A percentile compares a stretch with the other conserved stretches of the same genome.
Evolutionary conservation across 2,329 filamentous ascomycete species (phyloP).

Genomic region (Colletotrichum agaves): DNA sequence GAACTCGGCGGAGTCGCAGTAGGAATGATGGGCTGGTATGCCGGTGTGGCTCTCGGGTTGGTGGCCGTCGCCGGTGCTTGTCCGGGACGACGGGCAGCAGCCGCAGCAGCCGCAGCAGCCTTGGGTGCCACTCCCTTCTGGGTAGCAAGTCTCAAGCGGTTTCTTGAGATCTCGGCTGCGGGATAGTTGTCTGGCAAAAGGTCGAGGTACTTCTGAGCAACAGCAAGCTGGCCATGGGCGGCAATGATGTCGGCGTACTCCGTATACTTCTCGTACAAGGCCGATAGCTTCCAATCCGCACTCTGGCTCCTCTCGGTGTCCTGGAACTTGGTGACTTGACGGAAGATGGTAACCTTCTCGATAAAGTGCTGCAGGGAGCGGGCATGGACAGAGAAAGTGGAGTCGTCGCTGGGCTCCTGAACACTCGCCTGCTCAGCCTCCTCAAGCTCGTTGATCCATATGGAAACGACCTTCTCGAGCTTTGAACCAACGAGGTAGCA

Average conservation of each 20-base stretch:
- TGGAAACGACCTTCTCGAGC: conserved; percentile 94
- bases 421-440: conserved; percentile 83
- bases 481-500: conserved; percentile 97
- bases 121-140: conserved; percentile 60
- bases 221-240: conserved; percentile 84
- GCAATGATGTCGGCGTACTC: conserved; percentile 97
- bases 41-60: conserved; percentile 12
- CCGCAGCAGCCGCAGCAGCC: conserved; percentile 45
- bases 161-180: conserved; percentile 86
- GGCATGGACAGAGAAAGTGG: conserved; percentile 91
- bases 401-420: conserved; percentile 75
- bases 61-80: conserved; percentile 39
- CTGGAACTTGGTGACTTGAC: conserved; percentile 90
- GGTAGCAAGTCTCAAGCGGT: conserved; percentile 86
- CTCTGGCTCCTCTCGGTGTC: conserved; percentile 78
- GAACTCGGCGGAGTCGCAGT: conserved; percentile 6
- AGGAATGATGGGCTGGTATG: conserved; percentile 21
- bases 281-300: conserved; percentile 87
- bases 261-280: conserved; percentile 92
- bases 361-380: conserved; percentile 91
- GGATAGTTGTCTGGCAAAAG: conserved; percentile 86
- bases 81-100: conserved; percentile 28
- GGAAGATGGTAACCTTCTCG: conserved; percentile 98
- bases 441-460: conserved; percentile 91
- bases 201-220: conserved; percentile 91